These are phyloP conservation scores for Blastobotrys peoriensis DNA, from an alignment of 805 yeast genomes.

Conservation along the genomic window DNA sequence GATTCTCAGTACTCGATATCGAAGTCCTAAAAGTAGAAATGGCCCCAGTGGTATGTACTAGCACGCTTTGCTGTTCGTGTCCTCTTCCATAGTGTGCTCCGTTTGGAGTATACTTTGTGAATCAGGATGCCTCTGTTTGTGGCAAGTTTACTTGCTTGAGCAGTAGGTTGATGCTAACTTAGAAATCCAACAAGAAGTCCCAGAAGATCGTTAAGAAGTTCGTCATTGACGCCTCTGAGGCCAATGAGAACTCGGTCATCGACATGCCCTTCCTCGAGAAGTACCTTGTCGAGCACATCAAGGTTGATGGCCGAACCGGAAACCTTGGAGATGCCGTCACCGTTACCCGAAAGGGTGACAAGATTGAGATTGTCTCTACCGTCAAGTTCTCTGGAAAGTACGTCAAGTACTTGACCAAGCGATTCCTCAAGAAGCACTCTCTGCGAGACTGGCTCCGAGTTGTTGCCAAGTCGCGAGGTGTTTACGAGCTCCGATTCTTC, in stretches of 20 bases:
- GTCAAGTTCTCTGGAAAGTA: slow-evolving; percentile 99
- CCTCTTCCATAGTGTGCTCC: slow-evolving; percentile 2
- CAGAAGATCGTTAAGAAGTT: slow-evolving; percentile 48
- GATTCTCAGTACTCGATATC: too few species aligned
- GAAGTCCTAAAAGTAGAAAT: slow-evolving; percentile 45
- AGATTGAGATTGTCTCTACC: slow-evolving; percentile 84
- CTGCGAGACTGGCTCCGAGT: slow-evolving; percentile 99
- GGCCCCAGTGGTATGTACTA: slow-evolving; percentile 88
- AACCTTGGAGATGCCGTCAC: slow-evolving; percentile 94
- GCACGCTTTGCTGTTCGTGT: slow-evolving; percentile 37
- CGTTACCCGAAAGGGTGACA: slow-evolving; percentile 79
- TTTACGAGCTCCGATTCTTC: slow-evolving; percentile 98
- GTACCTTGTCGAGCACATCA: slow-evolving; percentile 98
- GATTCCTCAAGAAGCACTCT: slow-evolving; percentile 99
- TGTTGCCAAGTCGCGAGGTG: slow-evolving; percentile 90
- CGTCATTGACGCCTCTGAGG: slow-evolving; percentile 91
- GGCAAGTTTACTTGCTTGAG: too few species aligned
- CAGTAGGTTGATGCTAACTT: slow-evolving; percentile 70
- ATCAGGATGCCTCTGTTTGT: slow-evolving; percentile 8
- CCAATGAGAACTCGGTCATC: slow-evolving; percentile 96
- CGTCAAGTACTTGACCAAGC: slow-evolving; percentile 99
- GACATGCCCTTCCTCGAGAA: slow-evolving; percentile 97
- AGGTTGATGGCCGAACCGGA: slow-evolving; percentile 94
- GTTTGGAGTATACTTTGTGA: not conserved
- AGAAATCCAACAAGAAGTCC: slow-evolving; percentile 70